phyloP scores from a whole-genome alignment of 768 basidiomycete genomes.

The Candolleomyces eurysporus region DNA sequence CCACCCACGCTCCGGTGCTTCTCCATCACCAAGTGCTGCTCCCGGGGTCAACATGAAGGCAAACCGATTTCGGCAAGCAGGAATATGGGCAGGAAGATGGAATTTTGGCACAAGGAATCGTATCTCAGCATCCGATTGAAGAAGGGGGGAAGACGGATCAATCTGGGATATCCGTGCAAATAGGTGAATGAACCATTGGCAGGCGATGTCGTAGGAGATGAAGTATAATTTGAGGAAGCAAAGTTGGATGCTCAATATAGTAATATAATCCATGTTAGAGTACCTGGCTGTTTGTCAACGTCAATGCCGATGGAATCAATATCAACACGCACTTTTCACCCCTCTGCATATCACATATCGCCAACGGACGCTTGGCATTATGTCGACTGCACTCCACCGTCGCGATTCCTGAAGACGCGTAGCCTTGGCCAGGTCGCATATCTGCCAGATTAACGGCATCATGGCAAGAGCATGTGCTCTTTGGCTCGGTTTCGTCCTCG shows the following conservation, averaged over 20 bases:
- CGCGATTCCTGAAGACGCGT: too few species aligned
- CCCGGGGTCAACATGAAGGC: too few species aligned
- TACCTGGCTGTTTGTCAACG: not conserved
- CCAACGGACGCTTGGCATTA: too few species aligned
- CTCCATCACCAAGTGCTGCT: too few species aligned
- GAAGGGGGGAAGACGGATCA: not conserved
- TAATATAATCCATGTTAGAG: not conserved
- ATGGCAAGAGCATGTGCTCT: too few species aligned
- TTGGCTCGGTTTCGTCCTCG: not conserved
- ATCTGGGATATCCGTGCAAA: not conserved
- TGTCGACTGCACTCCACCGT: too few species aligned
- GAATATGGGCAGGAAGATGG: not conserved
- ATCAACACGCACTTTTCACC: not conserved
- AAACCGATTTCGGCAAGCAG: not conserved
- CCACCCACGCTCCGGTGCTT: too few species aligned
- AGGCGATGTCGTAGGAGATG: too few species aligned
- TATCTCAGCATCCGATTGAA: too few species aligned
- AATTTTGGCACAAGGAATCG: not conserved
- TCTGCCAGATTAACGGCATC: too few species aligned
- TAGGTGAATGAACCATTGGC: not conserved
- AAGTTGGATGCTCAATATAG: not conserved
- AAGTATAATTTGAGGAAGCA: not conserved
- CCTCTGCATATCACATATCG: too few species aligned
- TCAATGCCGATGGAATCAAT: not conserved
- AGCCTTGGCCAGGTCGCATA: too few species aligned